A percentile compares a stretch with the other conserved stretches of the same genome.
phyloP scores from a whole-genome alignment of 331 rosid genomes.

The Spiraea crenata region DNA sequence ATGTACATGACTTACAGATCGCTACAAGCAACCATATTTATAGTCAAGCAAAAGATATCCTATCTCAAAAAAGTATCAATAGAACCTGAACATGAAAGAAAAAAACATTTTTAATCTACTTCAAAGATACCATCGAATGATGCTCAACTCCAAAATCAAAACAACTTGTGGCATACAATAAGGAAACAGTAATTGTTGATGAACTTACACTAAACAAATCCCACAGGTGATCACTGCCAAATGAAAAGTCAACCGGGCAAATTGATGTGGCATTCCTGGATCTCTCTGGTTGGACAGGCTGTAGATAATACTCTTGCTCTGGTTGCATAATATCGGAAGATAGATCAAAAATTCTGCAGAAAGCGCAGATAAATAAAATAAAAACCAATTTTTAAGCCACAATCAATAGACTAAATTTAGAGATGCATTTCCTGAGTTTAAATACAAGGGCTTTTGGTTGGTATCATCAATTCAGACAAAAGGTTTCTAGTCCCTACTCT shows the following conservation, averaged over 20 bases:
- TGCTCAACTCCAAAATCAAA: too few relatives aligned
- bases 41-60: neutral
- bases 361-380: conserved; percentile 19
- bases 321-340: conserved; percentile 74
- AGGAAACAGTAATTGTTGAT: neutral
- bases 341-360: conserved; percentile 79
- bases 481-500: neutral
- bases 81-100: neutral
- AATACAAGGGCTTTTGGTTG: neutral
- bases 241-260: conserved; percentile 88
- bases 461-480: neutral
- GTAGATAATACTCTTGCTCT: conserved; percentile 95
- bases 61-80: neutral
- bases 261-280: conserved; percentile 81
- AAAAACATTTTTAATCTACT: neutral
- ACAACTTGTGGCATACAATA: too few relatives aligned
- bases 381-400: neutral
- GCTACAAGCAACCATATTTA: neutral
- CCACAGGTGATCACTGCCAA: conserved; percentile 97
- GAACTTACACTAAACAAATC: conserved; percentile 85
- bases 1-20: too few relatives aligned
- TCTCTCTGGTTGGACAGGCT: conserved; percentile 74
- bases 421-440: neutral
- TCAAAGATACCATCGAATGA: too few relatives aligned
- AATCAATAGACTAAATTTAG: neutral